These are phyloP conservation scores for Volutella citrinella DNA, from an alignment of 2,329 filamentous ascomycete genomes.

Conservation along the genomic window DNA sequence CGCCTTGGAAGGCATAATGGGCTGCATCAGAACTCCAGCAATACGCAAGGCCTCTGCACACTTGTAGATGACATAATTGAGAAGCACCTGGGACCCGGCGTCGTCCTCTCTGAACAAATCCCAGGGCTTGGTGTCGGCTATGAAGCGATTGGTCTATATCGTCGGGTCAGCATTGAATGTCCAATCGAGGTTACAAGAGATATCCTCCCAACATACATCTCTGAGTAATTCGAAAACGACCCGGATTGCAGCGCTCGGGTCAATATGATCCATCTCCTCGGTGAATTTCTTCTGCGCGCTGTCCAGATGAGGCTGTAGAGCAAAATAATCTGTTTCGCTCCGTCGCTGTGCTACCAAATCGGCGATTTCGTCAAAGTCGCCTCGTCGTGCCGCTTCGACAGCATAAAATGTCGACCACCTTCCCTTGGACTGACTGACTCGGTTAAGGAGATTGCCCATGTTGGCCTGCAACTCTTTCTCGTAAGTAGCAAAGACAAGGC, in stretches of 20 bases:
- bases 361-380: slow-evolving; percentile 18
- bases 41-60: slow-evolving; percentile 75
- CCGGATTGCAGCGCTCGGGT: slow-evolving; percentile 64
- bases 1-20: slow-evolving; percentile 83
- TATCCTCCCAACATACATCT: too few relatives aligned
- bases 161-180: too few relatives aligned
- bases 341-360: slow-evolving; percentile 1
- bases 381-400: slow-evolving; percentile 37
- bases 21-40: slow-evolving; percentile 79
- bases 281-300: slow-evolving; percentile 31
- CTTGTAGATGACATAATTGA: slow-evolving; percentile 65
- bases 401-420: slow-evolving; percentile 64
- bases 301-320: slow-evolving; percentile 22
- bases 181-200: too few relatives aligned
- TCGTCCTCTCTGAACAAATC: slow-evolving; percentile 40
- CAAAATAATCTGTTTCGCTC: slow-evolving; percentile 19
- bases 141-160: slow-evolving; percentile 38
- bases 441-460: slow-evolving; percentile 75
- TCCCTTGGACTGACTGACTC: slow-evolving; percentile 62
- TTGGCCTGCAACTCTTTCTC: slow-evolving; percentile 74
- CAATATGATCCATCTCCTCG: slow-evolving; percentile 58
- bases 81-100: slow-evolving; percentile 33
- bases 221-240: slow-evolving; percentile 60
- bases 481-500: slow-evolving; percentile 70
- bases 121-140: slow-evolving; percentile 71